These are phyloP conservation scores for Bipolaris oryzae DNA, from an alignment of 2,329 filamentous ascomycete genomes.

Conservation along the genomic window DNA sequence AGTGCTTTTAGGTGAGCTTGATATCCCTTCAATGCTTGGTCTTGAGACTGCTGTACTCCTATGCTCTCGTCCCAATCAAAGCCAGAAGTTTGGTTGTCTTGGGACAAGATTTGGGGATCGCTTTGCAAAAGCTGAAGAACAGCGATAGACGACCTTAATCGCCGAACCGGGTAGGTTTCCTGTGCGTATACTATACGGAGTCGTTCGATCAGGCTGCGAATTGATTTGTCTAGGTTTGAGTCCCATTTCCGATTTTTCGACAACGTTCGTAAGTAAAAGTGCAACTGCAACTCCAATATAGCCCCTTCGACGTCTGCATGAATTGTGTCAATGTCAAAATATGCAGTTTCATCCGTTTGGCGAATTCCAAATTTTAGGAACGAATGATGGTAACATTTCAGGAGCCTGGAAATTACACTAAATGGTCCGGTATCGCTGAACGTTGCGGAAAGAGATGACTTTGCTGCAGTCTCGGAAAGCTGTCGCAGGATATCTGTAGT, in stretches of 20 bases:
- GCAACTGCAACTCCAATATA: slow-evolving; percentile 53
- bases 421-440: slow-evolving; percentile 62
- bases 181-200: slow-evolving; percentile 39
- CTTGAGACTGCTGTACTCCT: slow-evolving; percentile 25
- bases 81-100: slow-evolving; percentile 12
- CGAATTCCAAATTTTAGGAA: slow-evolving; percentile 49
- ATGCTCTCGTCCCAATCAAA: background rate
- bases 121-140: slow-evolving; percentile 56
- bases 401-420: slow-evolving; percentile 62
- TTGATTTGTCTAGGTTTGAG: slow-evolving; percentile 31
- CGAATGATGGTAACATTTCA: slow-evolving; percentile 66
- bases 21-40: slow-evolving; percentile 44
- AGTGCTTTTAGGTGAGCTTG: slow-evolving; percentile 46
- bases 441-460: slow-evolving; percentile 57
- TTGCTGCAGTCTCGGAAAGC: slow-evolving; percentile 59
- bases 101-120: slow-evolving; percentile 63
- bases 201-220: slow-evolving; percentile 26
- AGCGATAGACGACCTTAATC: slow-evolving; percentile 31
- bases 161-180: slow-evolving; percentile 40
- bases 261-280: slow-evolving; percentile 35
- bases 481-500: slow-evolving; percentile 62
- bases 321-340: slow-evolving; percentile 46
- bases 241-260: slow-evolving; percentile 42
- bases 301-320: slow-evolving; percentile 39
- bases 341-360: slow-evolving; percentile 57